phyloP scores from a whole-genome alignment of 306 rosid species.

The Datisca glomerata region DNA sequence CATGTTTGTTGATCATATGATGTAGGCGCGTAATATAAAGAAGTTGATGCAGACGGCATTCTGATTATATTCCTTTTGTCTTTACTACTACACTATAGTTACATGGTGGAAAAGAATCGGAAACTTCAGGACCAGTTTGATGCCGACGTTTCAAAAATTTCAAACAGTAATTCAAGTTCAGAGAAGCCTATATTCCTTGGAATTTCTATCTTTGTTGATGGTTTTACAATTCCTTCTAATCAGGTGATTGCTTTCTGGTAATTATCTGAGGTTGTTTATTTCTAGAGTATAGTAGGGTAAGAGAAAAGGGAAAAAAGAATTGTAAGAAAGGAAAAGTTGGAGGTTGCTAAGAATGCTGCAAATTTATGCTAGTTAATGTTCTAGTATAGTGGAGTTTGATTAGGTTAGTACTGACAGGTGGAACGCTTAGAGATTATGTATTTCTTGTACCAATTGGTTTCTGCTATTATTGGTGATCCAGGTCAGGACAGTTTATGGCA shows the following conservation, averaged over 20 bases:
- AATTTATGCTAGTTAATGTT: slow-evolving; percentile 4
- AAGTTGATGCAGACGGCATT: neutral
- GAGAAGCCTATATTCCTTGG: slow-evolving; percentile 46
- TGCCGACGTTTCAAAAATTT: slow-evolving; percentile 42
- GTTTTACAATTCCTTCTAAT: slow-evolving; percentile 80
- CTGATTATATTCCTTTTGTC: neutral
- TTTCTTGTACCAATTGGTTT: neutral
- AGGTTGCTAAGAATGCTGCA: no score
- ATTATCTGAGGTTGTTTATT: slow-evolving; percentile 1
- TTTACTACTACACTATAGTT: slow-evolving; percentile 26
- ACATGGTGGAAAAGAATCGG: slow-evolving; percentile 64
- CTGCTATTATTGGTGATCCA: slow-evolving; percentile 3
- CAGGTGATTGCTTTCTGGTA: slow-evolving; percentile 33
- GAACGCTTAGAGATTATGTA: neutral
- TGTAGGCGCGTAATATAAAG: no score
- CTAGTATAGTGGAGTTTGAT: neutral
- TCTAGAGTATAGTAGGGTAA: no score
- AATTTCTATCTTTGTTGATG: slow-evolving; percentile 82
- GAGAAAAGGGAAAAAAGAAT: neutral
- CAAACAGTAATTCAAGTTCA: slow-evolving; percentile 19
- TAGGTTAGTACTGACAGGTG: neutral
- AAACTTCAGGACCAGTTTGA: slow-evolving; percentile 70
- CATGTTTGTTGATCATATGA: no score
- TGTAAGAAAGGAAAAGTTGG: no score
- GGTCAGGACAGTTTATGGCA: no score